Evolutionary conservation across 495 filamentous ascomycete species (phyloP).

Genomic region (Tuber magnatum): DNA sequence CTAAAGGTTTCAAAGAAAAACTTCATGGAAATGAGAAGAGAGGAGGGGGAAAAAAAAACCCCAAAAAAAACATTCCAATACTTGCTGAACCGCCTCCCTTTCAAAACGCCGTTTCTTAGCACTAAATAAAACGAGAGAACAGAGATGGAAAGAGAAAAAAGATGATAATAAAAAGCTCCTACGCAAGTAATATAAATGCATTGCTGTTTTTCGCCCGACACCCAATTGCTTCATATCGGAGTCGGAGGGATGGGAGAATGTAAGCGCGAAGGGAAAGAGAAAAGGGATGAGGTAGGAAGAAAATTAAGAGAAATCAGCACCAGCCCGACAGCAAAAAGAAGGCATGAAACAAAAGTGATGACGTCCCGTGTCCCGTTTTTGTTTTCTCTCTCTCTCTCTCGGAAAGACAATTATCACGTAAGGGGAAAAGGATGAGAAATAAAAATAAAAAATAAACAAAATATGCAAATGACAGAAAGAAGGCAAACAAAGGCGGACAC

Average conservation of each 20-base stretch:
- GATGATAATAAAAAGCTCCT: constrained; percentile 22
- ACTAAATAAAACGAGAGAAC: background rate
- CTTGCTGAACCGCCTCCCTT: constrained; percentile 21
- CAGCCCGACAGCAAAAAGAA: background rate
- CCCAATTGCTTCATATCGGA: background rate
- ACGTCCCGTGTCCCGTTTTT: background rate
- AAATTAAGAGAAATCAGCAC: background rate
- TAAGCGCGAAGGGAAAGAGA: background rate
- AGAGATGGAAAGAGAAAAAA: constrained; percentile 1
- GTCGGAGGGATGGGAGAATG: background rate
- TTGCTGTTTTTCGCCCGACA: background rate
- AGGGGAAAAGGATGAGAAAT: background rate
- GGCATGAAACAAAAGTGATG: background rate
- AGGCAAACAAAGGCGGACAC: constrained; percentile 7
- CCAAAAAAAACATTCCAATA: constrained; percentile 28
- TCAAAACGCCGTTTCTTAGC: constrained; percentile 21
- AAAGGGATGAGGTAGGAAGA: background rate
- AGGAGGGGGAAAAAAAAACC: constrained; percentile 9
- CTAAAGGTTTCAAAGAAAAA: background rate
- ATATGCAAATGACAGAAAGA: constrained; percentile 11
- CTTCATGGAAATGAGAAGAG: background rate
- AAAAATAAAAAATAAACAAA: no score
- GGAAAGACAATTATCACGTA: background rate
- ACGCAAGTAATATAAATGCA: constrained; percentile 8
- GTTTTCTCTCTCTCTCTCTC: background rate